Percentiles rank a stretch among this genome's conserved stretches.
Conservation (phyloP, 441 rosid species). For the Macaranga tanarius region DNA sequence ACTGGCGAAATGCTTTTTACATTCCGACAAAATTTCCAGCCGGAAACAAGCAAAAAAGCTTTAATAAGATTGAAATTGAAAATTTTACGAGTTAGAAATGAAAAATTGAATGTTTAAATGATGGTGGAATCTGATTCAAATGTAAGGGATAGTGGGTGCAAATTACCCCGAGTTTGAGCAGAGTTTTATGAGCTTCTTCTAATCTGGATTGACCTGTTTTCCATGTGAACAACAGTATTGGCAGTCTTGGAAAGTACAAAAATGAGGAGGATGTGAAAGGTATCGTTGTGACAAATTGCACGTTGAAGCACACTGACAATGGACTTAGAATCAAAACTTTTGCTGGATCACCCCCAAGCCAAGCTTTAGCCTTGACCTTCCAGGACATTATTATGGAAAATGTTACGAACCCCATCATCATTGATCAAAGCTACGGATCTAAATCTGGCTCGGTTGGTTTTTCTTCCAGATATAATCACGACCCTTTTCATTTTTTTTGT, state of each 20-base stretch:
- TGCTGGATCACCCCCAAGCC: slow-evolving; percentile 45
- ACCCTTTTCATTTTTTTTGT: not conserved
- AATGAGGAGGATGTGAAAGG: slow-evolving; percentile 51
- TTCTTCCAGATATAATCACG: not conserved
- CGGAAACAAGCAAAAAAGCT: no score
- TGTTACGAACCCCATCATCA: slow-evolving; percentile 64
- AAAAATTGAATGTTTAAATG: no score
- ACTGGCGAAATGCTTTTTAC: no score
- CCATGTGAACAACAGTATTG: slow-evolving; percentile 36
- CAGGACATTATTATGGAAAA: slow-evolving; percentile 43
- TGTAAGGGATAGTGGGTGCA: no score
- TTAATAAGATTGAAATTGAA: no score
- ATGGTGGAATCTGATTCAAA: no score
- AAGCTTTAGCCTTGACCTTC: slow-evolving; percentile 39
- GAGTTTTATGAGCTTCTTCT: not conserved
- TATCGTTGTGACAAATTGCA: slow-evolving; percentile 46
- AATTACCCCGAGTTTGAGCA: no score
- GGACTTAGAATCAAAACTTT: slow-evolving; percentile 76
- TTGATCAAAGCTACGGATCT: slow-evolving; percentile 62
- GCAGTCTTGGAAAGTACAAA: slow-evolving; percentile 63
- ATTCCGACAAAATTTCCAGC: no score
- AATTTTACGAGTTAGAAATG: no score
- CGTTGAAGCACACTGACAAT: slow-evolving; percentile 43
- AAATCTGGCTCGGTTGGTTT: slow-evolving; percentile 23
- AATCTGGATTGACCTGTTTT: not conserved